Evolutionary conservation across 2,329 filamentous ascomycete genomes (phyloP).

Genomic region (Alternaria triticina): DNA sequence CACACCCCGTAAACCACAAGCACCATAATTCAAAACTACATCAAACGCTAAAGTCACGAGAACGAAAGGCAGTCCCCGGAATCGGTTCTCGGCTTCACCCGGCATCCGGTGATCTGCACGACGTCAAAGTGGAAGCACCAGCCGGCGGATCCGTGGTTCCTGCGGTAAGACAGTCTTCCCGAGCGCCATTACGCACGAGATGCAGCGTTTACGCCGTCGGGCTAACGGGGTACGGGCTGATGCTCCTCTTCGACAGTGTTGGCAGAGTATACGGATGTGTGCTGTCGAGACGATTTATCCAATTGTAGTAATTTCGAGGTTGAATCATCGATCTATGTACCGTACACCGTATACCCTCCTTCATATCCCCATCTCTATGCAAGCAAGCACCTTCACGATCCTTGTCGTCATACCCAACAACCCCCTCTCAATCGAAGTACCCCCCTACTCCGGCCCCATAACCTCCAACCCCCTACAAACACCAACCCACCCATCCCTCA

Average conservation of each 20-base stretch:
- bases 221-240: not conserved
- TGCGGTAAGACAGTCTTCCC: not conserved
- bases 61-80: not conserved
- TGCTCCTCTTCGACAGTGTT: no score
- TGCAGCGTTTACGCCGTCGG: not conserved
- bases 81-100: not conserved
- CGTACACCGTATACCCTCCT: not conserved
- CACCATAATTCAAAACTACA: not conserved
- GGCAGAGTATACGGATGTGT: not conserved
- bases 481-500: conserved; percentile 42
- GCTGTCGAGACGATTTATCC: not conserved
- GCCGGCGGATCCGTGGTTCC: not conserved
- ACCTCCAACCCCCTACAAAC: conserved; percentile 43
- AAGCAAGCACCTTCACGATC: not conserved
- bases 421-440: no score
- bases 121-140: not conserved
- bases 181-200: not conserved
- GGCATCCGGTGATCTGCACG: not conserved
- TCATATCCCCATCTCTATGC: not conserved
- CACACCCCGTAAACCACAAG: not conserved
- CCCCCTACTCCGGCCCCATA: conserved; percentile 34
- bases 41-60: not conserved
- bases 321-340: not conserved
- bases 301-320: not conserved
- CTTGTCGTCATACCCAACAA: not conserved